Evolutionary conservation across 441 rosid species (phyloP).

Genomic region (Syzygium syzygioides): DNA sequence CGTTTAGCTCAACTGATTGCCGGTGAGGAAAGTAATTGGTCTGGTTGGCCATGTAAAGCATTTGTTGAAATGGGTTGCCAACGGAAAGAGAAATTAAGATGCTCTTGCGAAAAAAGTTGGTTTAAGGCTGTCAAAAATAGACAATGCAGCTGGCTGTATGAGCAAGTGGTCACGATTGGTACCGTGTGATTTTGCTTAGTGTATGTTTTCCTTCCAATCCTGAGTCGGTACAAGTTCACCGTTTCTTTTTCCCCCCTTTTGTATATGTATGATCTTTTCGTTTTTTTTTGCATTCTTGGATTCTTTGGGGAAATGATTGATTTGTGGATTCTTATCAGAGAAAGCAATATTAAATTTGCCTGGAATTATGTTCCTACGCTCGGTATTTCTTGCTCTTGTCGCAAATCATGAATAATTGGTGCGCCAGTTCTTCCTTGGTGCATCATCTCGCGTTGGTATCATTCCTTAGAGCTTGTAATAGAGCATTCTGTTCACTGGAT

Average conservation of each 20-base stretch:
- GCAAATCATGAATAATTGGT: background rate
- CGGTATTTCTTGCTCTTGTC: background rate
- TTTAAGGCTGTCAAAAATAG: background rate
- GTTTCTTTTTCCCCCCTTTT: background rate
- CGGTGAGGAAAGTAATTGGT: background rate
- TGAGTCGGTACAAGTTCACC: background rate
- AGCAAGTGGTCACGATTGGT: background rate
- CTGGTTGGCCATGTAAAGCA: background rate
- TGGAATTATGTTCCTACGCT: background rate
- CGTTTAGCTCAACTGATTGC: slow-evolving; percentile 1
- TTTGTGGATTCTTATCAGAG: background rate
- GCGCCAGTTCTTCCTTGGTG: background rate
- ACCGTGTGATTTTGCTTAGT: background rate
- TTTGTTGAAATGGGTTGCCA: background rate
- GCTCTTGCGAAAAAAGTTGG: background rate
- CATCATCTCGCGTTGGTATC: background rate
- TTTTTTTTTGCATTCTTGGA: background rate
- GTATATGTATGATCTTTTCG: background rate
- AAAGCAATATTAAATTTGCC: background rate
- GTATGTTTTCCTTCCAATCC: background rate
- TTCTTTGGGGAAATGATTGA: background rate
- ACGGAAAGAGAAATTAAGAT: background rate
- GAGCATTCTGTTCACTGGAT: background rate
- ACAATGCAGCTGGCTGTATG: background rate
- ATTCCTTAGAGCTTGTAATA: background rate